These are phyloP conservation scores for Quercus wislizeni DNA, from an alignment of 306 rosid genomes.

Conservation along the genomic window DNA sequence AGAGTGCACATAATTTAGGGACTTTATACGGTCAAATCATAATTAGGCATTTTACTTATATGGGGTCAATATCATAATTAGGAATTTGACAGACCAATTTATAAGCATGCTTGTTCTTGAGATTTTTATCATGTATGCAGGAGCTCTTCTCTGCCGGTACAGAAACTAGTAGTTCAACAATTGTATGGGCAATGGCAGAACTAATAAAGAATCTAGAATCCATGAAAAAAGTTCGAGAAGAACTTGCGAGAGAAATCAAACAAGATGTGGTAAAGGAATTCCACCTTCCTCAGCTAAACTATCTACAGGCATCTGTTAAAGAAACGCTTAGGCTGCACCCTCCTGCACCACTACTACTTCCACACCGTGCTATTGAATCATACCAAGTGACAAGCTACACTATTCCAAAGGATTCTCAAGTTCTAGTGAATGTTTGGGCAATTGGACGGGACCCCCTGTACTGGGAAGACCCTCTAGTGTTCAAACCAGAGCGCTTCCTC, in stretches of 20 bases:
- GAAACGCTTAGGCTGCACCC: slow-evolving; percentile 35
- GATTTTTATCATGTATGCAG: not conserved
- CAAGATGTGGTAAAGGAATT: slow-evolving; percentile 10
- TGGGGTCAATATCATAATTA: not conserved
- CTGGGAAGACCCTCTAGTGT: slow-evolving; percentile 19
- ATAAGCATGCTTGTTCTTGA: not conserved
- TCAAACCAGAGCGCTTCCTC: slow-evolving; percentile 25
- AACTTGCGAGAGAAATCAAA: slow-evolving; percentile 8
- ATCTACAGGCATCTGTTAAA: slow-evolving; percentile 24
- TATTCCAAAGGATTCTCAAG: slow-evolving; percentile 18
- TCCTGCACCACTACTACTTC: slow-evolving; percentile 26
- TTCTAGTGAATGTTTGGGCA: slow-evolving; percentile 27
- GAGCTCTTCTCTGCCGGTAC: slow-evolving; percentile 25
- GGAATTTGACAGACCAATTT: not conserved
- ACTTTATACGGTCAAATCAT: not conserved
- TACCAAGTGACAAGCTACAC: slow-evolving; percentile 21
- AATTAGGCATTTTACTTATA: not conserved
- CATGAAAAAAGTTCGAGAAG: slow-evolving; percentile 19
- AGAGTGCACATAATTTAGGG: not conserved
- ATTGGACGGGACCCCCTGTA: slow-evolving; percentile 10
- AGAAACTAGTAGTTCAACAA: slow-evolving; percentile 21
- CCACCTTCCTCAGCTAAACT: slow-evolving; percentile 6
- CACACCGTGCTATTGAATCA: slow-evolving; percentile 16
- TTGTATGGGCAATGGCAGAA: slow-evolving; percentile 31
- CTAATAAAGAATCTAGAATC: slow-evolving; percentile 11